Conservation (phyloP, 139 green algal species). For the Pedinophyceae sp. region DNA sequence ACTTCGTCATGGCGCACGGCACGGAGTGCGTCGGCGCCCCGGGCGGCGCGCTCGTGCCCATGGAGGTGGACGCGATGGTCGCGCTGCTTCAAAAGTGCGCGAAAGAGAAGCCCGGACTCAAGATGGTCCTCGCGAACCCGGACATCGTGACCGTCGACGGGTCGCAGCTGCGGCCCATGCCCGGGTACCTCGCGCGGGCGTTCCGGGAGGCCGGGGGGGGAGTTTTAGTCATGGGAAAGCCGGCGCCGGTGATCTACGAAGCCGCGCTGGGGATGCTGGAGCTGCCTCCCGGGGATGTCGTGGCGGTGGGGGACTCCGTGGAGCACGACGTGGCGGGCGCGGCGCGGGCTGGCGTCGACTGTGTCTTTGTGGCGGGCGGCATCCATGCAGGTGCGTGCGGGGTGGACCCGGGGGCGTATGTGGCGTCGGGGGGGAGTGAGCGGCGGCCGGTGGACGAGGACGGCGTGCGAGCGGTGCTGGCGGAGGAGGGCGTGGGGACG, state of each 20-base stretch:
- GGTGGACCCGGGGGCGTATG: too few species aligned
- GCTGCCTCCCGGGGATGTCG: constrained; percentile 7
- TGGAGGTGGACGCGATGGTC: constrained; percentile 22
- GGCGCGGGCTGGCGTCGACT: constrained; percentile 24
- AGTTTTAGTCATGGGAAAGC: constrained; percentile 66
- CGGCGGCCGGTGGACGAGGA: too few species aligned
- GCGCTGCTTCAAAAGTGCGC: constrained; percentile 24
- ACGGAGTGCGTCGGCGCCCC: constrained; percentile 44
- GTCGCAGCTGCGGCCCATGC: constrained; percentile 42
- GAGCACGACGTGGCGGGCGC: constrained; percentile 66
- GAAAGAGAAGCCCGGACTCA: constrained; percentile 7
- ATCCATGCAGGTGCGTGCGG: too few species aligned
- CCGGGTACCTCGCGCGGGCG: constrained; percentile 41
- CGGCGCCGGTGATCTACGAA: constrained; percentile 49
- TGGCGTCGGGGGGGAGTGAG: too few species aligned
- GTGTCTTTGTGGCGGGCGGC: constrained; percentile 47
- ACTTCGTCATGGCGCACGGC: constrained; percentile 84
- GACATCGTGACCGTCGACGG: constrained; percentile 49
- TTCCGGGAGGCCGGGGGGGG: constrained; percentile 32
- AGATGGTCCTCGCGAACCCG: constrained; percentile 75
- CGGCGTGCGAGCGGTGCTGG: too few species aligned
- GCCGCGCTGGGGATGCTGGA: constrained; percentile 24
- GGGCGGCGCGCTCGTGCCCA: constrained; percentile 4
- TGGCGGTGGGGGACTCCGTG: constrained; percentile 23
- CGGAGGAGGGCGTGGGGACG: too few species aligned